Percentiles rank a stretch among this genome's conserved stretches.
These are phyloP conservation scores for Ceratobasidium sp. DNA, from an alignment of 1,284 basidiomycete genomes.

Conservation along the genomic window DNA sequence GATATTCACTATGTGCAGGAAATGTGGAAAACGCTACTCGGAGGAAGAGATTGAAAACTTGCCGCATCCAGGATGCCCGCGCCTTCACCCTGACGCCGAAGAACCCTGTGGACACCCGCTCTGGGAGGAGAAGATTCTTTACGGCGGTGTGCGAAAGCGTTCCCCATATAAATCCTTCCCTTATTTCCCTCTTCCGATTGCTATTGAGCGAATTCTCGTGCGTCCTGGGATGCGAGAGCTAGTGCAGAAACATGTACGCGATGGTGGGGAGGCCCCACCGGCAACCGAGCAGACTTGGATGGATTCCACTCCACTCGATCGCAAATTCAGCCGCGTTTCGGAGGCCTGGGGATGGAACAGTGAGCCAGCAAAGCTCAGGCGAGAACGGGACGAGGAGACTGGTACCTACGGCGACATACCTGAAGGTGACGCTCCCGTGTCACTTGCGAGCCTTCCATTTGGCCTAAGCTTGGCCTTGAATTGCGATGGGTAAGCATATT, in stretches of 20 bases:
- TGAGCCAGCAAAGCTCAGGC: neutral
- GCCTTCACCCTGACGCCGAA: neutral
- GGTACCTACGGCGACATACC: neutral
- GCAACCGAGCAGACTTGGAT: too few relatives aligned
- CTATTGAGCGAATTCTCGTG: constrained; percentile 6
- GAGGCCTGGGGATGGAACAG: neutral
- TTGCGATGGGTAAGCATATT: neutral
- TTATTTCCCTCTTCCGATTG: neutral
- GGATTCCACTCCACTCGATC: too few relatives aligned
- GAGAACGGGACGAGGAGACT: neutral
- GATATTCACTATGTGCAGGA: neutral
- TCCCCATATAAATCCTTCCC: constrained; percentile 3
- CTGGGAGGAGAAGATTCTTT: neutral
- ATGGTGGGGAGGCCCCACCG: neutral
- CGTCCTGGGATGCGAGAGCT: neutral
- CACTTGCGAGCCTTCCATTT: neutral
- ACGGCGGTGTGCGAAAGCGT: constrained; percentile 5
- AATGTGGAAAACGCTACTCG: constrained; percentile 5
- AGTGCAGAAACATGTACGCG: neutral
- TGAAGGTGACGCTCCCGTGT: neutral
- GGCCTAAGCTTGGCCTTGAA: neutral
- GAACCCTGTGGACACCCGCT: neutral
- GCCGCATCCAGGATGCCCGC: neutral
- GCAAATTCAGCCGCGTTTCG: too few relatives aligned
- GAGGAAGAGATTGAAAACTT: neutral